phyloP scores from a whole-genome alignment of 371 early-diverging fungal genomes.

The Mucor plumbeus region DNA sequence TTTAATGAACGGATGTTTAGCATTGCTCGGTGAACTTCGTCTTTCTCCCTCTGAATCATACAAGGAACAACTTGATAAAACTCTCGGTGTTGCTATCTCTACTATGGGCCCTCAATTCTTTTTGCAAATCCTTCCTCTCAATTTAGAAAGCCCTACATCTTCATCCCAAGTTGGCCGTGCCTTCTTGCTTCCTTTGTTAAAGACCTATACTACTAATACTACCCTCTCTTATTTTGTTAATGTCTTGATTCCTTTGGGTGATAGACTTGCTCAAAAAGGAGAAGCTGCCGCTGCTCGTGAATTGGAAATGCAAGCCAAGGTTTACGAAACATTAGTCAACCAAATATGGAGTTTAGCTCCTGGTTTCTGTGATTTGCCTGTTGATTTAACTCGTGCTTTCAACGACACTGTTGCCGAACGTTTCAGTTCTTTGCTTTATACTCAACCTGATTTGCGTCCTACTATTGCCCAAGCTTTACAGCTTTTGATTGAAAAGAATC shows the following conservation, averaged over 20 bases:
- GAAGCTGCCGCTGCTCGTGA: conserved; percentile 66
- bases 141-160: conserved; percentile 70
- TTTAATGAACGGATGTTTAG: conserved; percentile 66
- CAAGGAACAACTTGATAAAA: conserved; percentile 85
- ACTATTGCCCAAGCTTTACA: conserved; percentile 79
- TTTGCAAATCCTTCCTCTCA: conserved; percentile 82
- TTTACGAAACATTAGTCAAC: conserved; percentile 84
- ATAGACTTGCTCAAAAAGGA: conserved; percentile 72
- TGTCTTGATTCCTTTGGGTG: conserved; percentile 78
- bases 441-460: conserved; percentile 80
- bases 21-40: conserved; percentile 78
- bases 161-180: conserved; percentile 72
- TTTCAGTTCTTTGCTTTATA: conserved; percentile 69
- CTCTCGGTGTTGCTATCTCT: conserved; percentile 80
- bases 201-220: conserved; percentile 79
- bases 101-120: conserved; percentile 84
- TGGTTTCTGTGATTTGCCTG: conserved; percentile 85
- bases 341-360: conserved; percentile 93
- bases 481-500: conserved; percentile 74
- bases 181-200: conserved; percentile 82
- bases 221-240: conserved; percentile 77
- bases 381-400: conserved; percentile 68
- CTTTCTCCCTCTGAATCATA: conserved; percentile 82
- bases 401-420: conserved; percentile 71
- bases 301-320: conserved; percentile 83